phyloP scores from a whole-genome alignment of 1,139 yeast genomes.

The Pichia sp. region DNA sequence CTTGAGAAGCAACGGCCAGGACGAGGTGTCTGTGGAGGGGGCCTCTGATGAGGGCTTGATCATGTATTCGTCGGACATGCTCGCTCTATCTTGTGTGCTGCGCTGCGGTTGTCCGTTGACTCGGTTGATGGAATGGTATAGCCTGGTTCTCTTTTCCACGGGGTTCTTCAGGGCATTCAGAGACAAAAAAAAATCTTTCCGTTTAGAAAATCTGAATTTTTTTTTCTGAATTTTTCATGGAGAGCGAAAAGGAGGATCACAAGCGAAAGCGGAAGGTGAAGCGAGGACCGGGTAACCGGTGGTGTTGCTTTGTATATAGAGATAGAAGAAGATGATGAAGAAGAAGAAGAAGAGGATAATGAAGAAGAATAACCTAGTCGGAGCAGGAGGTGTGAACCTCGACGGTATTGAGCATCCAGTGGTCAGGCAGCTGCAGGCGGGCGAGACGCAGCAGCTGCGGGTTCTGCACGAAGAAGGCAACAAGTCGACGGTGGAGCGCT shows the following conservation, averaged over 20 bases:
- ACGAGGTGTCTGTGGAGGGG: conserved; percentile 81
- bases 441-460: neutral
- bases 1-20: conserved; percentile 93
- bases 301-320: neutral
- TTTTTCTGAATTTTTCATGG: conserved; percentile 7
- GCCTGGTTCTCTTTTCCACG: neutral
- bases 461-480: conserved; percentile 1
- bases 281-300: conserved; percentile 1
- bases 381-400: neutral
- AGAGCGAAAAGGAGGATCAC: neutral
- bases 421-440: neutral
- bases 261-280: neutral
- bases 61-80: conserved; percentile 38
- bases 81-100: neutral
- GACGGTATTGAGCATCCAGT: conserved; percentile 1
- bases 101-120: neutral
- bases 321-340: neutral
- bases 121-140: no score
- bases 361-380: neutral
- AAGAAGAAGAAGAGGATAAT: neutral
- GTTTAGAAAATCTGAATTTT: neutral
- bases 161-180: neutral
- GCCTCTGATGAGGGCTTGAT: conserved; percentile 87
- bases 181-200: neutral
- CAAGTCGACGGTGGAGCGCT: neutral